Conservation (phyloP, 2,329 filamentous ascomycete genomes). For the Madurella fahalii region DNA sequence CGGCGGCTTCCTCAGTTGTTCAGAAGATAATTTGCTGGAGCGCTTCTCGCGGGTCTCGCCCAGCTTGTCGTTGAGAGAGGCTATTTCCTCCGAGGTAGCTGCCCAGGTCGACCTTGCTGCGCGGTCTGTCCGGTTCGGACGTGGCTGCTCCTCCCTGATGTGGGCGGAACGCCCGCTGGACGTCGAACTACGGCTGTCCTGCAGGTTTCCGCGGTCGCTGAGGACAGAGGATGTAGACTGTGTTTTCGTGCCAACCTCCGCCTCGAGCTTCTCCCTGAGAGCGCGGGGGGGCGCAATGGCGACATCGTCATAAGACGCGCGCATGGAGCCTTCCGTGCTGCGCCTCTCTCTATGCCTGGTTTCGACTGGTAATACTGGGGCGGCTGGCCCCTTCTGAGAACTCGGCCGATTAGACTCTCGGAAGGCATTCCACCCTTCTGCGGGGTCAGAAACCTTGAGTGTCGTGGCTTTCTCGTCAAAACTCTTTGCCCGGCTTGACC, state of each 20-base stretch:
- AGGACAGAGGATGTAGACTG: conserved; percentile 17
- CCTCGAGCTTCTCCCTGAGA: conserved; percentile 25
- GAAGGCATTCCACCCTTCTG: conserved; percentile 14
- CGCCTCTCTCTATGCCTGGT: conserved; percentile 6
- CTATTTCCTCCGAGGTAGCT: conserved; percentile 6
- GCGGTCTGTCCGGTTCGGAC: conserved; percentile 6
- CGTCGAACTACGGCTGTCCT: conserved; percentile 23
- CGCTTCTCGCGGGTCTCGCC: conserved; percentile 9
- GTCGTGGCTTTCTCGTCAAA: conserved; percentile 28
- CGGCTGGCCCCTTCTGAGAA: conserved; percentile 3
- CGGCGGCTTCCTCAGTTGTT: conserved; percentile 10
- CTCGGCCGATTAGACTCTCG: conserved; percentile 14
- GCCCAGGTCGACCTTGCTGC: conserved; percentile 6
- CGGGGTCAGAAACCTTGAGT: conserved; percentile 12
- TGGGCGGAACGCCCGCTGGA: conserved; percentile 19
- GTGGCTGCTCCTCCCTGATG: conserved; percentile 9
- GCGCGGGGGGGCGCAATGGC: conserved; percentile 24
- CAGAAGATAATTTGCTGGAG: background rate
- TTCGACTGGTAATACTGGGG: background rate
- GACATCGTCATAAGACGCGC: conserved; percentile 16
- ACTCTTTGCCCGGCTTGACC: conserved; percentile 27
- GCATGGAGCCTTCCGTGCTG: conserved; percentile 11
- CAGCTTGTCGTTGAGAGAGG: conserved; percentile 9
- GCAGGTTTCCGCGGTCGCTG: conserved; percentile 26
- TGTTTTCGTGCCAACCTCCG: conserved; percentile 21